Conservation (phyloP, 108 stramenopile species). For the Cyclotella choctawhatcheeana region DNA sequence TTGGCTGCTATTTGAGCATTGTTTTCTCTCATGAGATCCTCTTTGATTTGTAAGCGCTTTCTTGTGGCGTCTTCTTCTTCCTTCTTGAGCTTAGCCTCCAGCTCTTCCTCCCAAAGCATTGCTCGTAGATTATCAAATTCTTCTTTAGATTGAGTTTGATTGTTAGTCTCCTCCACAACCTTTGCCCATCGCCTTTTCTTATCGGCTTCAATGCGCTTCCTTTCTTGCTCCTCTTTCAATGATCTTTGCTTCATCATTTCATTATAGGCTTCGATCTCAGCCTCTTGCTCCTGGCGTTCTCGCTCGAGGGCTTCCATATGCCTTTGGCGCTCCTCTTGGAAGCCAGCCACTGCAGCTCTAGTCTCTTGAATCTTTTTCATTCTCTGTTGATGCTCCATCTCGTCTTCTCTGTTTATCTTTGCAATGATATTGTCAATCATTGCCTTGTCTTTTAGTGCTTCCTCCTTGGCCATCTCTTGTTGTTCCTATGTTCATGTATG, state of each 20-base stretch:
- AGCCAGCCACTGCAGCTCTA: slow-evolving; percentile 44
- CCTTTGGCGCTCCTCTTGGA: slow-evolving; percentile 50
- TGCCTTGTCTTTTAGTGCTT: slow-evolving; percentile 52
- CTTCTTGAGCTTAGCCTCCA: slow-evolving; percentile 55
- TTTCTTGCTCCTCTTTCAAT: slow-evolving; percentile 46
- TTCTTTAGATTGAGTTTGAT: slow-evolving; percentile 51
- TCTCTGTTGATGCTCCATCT: slow-evolving; percentile 47
- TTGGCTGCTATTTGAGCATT: slow-evolving; percentile 51
- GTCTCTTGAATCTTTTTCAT: slow-evolving; percentile 63
- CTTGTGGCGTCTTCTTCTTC: slow-evolving; percentile 57
- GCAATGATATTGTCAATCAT: slow-evolving; percentile 67
- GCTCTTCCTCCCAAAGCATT: slow-evolving; percentile 76
- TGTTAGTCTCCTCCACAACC: slow-evolving; percentile 60
- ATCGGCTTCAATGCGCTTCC: slow-evolving; percentile 49
- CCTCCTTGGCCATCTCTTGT: slow-evolving; percentile 44
- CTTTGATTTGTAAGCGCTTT: slow-evolving; percentile 38
- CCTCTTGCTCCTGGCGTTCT: slow-evolving; percentile 58
- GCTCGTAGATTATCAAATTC: slow-evolving; percentile 62
- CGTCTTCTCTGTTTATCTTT: slow-evolving; percentile 63
- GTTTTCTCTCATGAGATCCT: slow-evolving; percentile 64
- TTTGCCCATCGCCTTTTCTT: slow-evolving; percentile 54
- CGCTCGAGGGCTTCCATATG: slow-evolving; percentile 33
- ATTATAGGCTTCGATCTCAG: slow-evolving; percentile 60
- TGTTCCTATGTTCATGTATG: slow-evolving; percentile 26
- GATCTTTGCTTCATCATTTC: slow-evolving; percentile 51